A percentile compares a stretch with the other conserved stretches of the same genome.
These are phyloP conservation scores for Berkeleyomyces rouxiae DNA, from an alignment of 2,329 filamentous ascomycete species.

Conservation along the genomic window DNA sequence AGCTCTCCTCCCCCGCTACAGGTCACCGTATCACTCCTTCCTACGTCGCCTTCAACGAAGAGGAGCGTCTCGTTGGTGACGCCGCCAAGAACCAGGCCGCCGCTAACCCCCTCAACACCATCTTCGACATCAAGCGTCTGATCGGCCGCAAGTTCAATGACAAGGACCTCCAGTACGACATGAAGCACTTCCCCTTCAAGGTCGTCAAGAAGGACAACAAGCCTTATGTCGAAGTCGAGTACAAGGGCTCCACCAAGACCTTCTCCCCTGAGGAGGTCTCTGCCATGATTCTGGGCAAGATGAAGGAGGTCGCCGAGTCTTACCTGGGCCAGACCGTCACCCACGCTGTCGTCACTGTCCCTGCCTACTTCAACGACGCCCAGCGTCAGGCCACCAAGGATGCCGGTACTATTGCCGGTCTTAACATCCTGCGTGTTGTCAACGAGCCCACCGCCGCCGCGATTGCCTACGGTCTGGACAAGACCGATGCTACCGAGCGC, in stretches of 20 bases:
- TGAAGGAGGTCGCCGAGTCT: slow-evolving; percentile 67
- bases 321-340: slow-evolving; percentile 71
- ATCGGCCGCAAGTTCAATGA: slow-evolving; percentile 73
- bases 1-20: slow-evolving; percentile 8
- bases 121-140: slow-evolving; percentile 72
- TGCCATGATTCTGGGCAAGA: slow-evolving; percentile 68
- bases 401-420: slow-evolving; percentile 76
- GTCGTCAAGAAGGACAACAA: slow-evolving; percentile 80
- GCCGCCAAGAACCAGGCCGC: slow-evolving; percentile 93
- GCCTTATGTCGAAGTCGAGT: slow-evolving; percentile 64
- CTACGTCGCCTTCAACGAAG: slow-evolving; percentile 91
- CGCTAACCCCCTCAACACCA: slow-evolving; percentile 57
- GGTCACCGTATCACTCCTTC: slow-evolving; percentile 92
- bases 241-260: slow-evolving; percentile 45
- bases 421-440: slow-evolving; percentile 90
- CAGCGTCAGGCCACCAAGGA: slow-evolving; percentile 96
- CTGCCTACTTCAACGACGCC: slow-evolving; percentile 97
- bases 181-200: slow-evolving; percentile 98
- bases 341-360: slow-evolving; percentile 83
- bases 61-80: slow-evolving; percentile 92
- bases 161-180: slow-evolving; percentile 77
- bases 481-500: slow-evolving; percentile 61
- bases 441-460: slow-evolving; percentile 94
- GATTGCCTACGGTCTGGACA: slow-evolving; percentile 86
- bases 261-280: slow-evolving; percentile 72